Conservation (phyloP, 768 basidiomycete species). For the Leccinum longicurvipes region DNA sequence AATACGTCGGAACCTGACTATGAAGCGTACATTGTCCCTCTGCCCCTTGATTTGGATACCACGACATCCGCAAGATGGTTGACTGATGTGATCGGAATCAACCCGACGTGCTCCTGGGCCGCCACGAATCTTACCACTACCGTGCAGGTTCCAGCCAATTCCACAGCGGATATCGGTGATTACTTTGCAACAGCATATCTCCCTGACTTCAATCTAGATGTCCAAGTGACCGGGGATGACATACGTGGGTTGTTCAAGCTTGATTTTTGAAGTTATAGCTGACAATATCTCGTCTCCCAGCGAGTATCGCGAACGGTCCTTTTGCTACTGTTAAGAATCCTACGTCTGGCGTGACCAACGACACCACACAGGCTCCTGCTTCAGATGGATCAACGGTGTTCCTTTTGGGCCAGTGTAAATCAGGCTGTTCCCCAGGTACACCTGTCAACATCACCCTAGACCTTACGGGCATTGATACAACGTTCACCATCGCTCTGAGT, state of each 20-base stretch:
- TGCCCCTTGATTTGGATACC: constrained; percentile 15
- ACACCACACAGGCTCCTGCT: constrained; percentile 14
- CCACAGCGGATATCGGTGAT: neutral
- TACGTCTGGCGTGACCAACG: constrained; percentile 12
- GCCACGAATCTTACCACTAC: constrained; percentile 23
- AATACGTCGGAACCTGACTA: constrained; percentile 15
- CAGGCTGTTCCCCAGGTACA: constrained; percentile 8
- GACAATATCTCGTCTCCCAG: neutral
- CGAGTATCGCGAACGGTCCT: neutral
- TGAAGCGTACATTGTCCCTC: constrained; percentile 18
- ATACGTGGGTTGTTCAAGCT: constrained; percentile 6
- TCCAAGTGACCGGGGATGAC: neutral
- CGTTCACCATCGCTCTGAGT: constrained; percentile 10
- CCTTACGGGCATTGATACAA: constrained; percentile 7
- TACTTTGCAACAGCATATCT: constrained; percentile 15
- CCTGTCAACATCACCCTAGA: constrained; percentile 8
- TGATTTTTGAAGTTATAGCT: neutral
- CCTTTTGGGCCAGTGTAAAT: constrained; percentile 18
- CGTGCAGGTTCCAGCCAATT: constrained; percentile 13
- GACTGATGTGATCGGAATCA: constrained; percentile 26
- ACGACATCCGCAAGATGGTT: constrained; percentile 26
- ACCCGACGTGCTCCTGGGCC: constrained; percentile 28
- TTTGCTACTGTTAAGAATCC: constrained; percentile 12
- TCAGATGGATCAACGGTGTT: constrained; percentile 25
- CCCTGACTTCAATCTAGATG: constrained; percentile 16